Conservation (phyloP, 2,329 filamentous ascomycete genomes). For the Fusarium dimerum region DNA sequence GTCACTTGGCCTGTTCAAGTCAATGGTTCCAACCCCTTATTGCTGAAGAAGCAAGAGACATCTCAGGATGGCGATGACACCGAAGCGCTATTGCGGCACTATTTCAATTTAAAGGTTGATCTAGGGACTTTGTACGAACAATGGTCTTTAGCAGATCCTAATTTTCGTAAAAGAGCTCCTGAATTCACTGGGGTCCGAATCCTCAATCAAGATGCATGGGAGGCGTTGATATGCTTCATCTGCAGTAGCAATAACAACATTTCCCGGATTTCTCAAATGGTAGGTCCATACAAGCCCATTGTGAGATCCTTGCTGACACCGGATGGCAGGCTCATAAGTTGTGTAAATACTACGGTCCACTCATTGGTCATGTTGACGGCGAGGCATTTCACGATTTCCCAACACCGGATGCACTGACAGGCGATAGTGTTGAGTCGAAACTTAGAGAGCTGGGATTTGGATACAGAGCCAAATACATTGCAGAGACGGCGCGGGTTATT, state of each 20-base stretch:
- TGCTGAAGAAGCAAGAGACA: conserved; percentile 1
- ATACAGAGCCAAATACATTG: conserved; percentile 91
- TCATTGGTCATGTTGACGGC: conserved; percentile 70
- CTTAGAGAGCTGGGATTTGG: conserved; percentile 87
- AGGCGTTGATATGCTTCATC: conserved; percentile 90
- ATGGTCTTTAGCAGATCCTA: conserved; percentile 83
- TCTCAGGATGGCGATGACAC: conserved; percentile 62
- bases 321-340: conserved; percentile 72
- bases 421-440: conserved; percentile 73
- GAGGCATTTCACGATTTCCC: conserved; percentile 88
- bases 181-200: conserved; percentile 91
- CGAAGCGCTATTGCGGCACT: conserved; percentile 72
- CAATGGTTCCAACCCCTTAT: conserved; percentile 11
- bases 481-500: conserved; percentile 78
- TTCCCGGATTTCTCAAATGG: conserved; percentile 92
- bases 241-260: conserved; percentile 99
- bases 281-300: conserved; percentile 32
- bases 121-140: conserved; percentile 75
- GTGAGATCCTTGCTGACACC: neutral
- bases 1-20: conserved; percentile 57
- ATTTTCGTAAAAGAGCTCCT: conserved; percentile 85
- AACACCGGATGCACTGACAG: conserved; percentile 69
- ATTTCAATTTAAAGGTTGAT: conserved; percentile 84
- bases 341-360: conserved; percentile 79
- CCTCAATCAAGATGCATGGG: conserved; percentile 93